These are phyloP conservation scores for Spathaspora boniae DNA, from an alignment of 805 yeast genomes.

Conservation along the genomic window DNA sequence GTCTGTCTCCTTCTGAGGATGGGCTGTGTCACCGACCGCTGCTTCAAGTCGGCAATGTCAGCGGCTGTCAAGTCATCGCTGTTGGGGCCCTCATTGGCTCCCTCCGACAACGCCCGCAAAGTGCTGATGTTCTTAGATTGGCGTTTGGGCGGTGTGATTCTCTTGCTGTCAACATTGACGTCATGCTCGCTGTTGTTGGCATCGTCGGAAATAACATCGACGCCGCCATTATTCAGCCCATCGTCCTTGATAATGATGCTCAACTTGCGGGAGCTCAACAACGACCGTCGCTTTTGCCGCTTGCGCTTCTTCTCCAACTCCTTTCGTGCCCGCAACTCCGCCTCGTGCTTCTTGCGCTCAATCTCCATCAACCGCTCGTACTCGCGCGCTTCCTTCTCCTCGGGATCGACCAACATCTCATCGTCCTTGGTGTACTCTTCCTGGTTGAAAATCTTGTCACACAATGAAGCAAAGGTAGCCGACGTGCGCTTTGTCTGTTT, in stretches of 20 bases:
- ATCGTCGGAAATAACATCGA: constrained; percentile 5
- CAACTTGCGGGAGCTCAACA: constrained; percentile 35
- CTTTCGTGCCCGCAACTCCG: constrained; percentile 45
- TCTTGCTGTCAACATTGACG: constrained; percentile 20
- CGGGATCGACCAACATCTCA: constrained; percentile 39
- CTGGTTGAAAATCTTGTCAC: constrained; percentile 74
- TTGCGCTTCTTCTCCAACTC: constrained; percentile 45
- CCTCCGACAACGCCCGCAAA: constrained; percentile 37
- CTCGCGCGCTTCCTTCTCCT: constrained; percentile 39
- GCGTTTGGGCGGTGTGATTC: constrained; percentile 38
- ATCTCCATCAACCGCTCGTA: constrained; percentile 47
- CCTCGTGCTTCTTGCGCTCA: constrained; percentile 49
- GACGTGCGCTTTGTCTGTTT: constrained; percentile 73
- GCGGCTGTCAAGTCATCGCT: constrained; percentile 39
- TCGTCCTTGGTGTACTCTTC: constrained; percentile 54
- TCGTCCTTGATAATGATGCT: constrained; percentile 37
- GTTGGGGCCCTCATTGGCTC: constrained; percentile 14
- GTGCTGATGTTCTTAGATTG: constrained; percentile 22
- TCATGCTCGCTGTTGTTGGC: constrained; percentile 26
- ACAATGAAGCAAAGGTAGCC: constrained; percentile 71
- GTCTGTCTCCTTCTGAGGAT: constrained; percentile 27
- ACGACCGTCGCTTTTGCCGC: constrained; percentile 39
- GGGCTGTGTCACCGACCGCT: constrained; percentile 47
- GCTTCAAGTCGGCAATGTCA: constrained; percentile 43
- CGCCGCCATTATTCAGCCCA: too few relatives aligned